Base-by-base conservation (phyloP, 495 filamentous ascomycete genomes). In the Xylaria intraflava region DNA sequence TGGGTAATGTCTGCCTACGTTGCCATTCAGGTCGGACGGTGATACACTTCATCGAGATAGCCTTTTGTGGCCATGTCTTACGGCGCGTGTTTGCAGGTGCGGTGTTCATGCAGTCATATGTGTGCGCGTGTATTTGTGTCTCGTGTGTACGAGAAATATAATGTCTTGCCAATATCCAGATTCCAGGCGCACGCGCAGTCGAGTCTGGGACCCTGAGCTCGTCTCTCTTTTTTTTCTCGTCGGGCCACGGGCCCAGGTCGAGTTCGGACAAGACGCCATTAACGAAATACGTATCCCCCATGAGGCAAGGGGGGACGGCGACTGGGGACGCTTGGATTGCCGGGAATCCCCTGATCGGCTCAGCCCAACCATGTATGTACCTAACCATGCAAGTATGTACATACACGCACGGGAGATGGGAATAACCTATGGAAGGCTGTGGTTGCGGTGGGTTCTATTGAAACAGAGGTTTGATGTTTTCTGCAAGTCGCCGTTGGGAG, bases 401-500 rank as follows among this genome's bases (percentile, higher is more conserved):
- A 29, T 29, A 29, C 27, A 29, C 31, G 31, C 10, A 33, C 31
- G 14, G 31, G 31, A 33, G 14, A 33, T 29, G 27, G 27, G 27
- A 9, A 29, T 29, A 9, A 12, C 14, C 31, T 35, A n/a, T 42
- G 16, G 2, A 2, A 12, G 17, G 7, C 31, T 33, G 45, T 54
- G 57, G 20, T 51, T 48, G 50, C 33, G 51, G 50, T 58, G 57
- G 61, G 58, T 44, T 61, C 57, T 48, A 46, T 51, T 49, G 54
- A 64, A 45, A 56, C 47, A 54, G 51, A 62, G 58, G 58, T 64
- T 64, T 58, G 64, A 51, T 63, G 58, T 64, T 56, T 61, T 58
- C 62, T 66, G 64, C 64, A 66, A 41, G 50, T 53, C 56, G 58
- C 64, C 64, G 64, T 64, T 40, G 61, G 56, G 31, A 63, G 61